These are phyloP conservation scores for Pyrenula aspistea DNA, from an alignment of 495 filamentous ascomycete genomes.

Conservation along the genomic window DNA sequence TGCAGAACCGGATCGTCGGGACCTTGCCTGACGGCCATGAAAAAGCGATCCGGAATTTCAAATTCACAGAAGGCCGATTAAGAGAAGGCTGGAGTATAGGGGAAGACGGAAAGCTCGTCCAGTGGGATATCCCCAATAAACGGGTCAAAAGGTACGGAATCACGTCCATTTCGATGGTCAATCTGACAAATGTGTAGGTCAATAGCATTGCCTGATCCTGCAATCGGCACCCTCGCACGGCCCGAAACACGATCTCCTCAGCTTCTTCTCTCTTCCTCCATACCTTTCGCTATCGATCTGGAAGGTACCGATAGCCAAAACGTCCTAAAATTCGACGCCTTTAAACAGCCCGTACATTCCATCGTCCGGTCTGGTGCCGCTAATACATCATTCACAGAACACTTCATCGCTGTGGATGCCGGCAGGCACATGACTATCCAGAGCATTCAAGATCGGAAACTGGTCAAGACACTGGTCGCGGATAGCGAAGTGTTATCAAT, in stretches of 20 bases:
- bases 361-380: slow-evolving; percentile 27
- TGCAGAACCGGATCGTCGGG: slow-evolving; percentile 37
- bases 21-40: slow-evolving; percentile 38
- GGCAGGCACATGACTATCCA: slow-evolving; percentile 47
- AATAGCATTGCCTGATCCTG: slow-evolving; percentile 6
- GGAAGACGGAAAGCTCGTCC: slow-evolving; percentile 45
- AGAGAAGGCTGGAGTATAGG: slow-evolving; percentile 46
- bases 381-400: slow-evolving; percentile 16
- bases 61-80: slow-evolving; percentile 32
- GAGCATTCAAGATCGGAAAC: slow-evolving; percentile 26
- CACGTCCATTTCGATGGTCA: background rate
- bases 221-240: slow-evolving; percentile 26
- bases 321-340: slow-evolving; percentile 33
- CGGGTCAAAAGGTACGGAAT: slow-evolving; percentile 31
- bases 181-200: background rate
- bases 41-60: slow-evolving; percentile 42
- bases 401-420: slow-evolving; percentile 35
- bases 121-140: slow-evolving; percentile 43
- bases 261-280: slow-evolving; percentile 45
- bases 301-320: slow-evolving; percentile 25
- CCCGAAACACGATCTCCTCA: slow-evolving; percentile 25
- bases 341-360: slow-evolving; percentile 39
- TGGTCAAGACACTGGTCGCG: slow-evolving; percentile 38
- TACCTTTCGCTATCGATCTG: slow-evolving; percentile 36
- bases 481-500: slow-evolving; percentile 34